Evolutionary conservation across 306 rosid genomes (phyloP), one percentile per base, ranked within the genome.

Genomic region (Senna tora): DNA sequence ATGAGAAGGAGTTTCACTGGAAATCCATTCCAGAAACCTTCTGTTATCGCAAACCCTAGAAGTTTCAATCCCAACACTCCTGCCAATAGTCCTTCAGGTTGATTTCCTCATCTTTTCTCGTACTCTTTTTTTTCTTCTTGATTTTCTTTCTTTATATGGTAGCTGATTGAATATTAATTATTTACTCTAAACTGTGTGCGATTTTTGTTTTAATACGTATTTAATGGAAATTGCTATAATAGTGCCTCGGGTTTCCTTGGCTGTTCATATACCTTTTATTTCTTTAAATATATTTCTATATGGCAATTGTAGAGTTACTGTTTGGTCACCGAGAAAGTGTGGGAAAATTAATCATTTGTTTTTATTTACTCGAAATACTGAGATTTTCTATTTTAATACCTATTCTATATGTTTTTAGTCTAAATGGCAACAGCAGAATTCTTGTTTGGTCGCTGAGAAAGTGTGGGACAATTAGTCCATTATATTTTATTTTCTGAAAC

Each of bases 1-100:
- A 36, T 87, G 58, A 73, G 93, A 59, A 85, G 88, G 67, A 92
- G 96, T 84, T 85, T 92, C 85, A 63, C 76, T 3, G 96, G 95
- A 21, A 92, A 82, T 74, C 91, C 95, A 0, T 90, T 90, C 45
- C 1, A 79, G 34, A 92, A 86, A 64, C 95, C 95, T 32, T 85
- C 96, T 1, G 45, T 86, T 9, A 30, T 71, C 17, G 34, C 84
- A 10, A 84, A 56, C 65, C 82, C 86, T 8, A 84, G 88, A 65
- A 69, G 83, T 36, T 73, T 71, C 33, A 81, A 81, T 42, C 87
- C 93, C 11, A 73, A 71, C n/a, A 86, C 97, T 50, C 94, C 88
- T 1, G 87, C 78, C 54, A 89, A 84, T 61, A 81, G 90, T 53
- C 93, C 97, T 63, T 81, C 90, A 71, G 97, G 97, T 90, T n/a